Evolutionary conservation across 352 stramenopile genomes (phyloP), one percentile per base, ranked within the genome.

Genomic region (Phytophthora palmivora): DNA sequence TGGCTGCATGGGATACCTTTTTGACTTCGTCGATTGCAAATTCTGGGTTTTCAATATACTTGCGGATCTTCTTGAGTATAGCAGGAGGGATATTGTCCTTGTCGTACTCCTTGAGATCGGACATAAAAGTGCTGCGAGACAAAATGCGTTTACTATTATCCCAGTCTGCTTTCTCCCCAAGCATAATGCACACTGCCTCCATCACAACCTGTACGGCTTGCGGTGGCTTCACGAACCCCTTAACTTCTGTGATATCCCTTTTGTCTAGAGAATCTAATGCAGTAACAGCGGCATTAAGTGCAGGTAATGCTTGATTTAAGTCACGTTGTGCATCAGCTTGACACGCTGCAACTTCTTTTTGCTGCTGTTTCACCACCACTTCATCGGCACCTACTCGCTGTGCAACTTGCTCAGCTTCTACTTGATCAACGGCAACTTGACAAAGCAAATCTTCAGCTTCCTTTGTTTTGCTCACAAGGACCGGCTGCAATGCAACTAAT

Each of bases 141-240:
- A 96, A 49, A 43, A 96, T 71, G 4, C 84, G 77, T 50, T 96
- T 96, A 47, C 79, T 89, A 10, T 76, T 91, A 42, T 96, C 88
- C 88, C 87, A 95, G 43, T 96, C 88, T 0, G 84, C 70, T 39
- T 92, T 92, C 41, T 92, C 84, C 7, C 83, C 84, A 0, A 96
- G 63, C 81, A 96, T 93, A 49, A 96, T 92, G 39, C 88, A 96
- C 22, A 96, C 83, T 2, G 88, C 88, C 48, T 94, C 86, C 85
- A 95, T 96, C 7, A 95, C 87, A 26, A 91, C 73, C 46, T 96
- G 85, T 1, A 96, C 88, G 0, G 81, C 86, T 45, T 91, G 76
- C 1, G 88, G 88, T 0, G 88, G 88, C 28, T 95, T 96, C 2
- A 92, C 82, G 44, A 96, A 94, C 0, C 79, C 85, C 60, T 94